A percentile compares a stretch with the other conserved stretches of the same genome.
Evolutionary conservation across 768 basidiomycete genomes (phyloP).

Genomic region (Calvatia gigantea): DNA sequence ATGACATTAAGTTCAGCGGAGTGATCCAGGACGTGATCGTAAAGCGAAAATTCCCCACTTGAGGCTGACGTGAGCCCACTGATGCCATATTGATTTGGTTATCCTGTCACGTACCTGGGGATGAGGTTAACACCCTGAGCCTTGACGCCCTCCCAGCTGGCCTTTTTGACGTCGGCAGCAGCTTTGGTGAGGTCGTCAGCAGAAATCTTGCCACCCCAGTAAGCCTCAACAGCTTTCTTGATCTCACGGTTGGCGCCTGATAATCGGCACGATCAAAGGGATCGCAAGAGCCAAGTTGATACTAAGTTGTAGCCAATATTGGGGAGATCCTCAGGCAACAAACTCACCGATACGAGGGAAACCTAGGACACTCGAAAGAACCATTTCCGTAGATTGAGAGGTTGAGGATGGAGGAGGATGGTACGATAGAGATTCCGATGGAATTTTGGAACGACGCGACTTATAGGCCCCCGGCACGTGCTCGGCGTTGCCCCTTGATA

Average conservation of each 20-base stretch:
- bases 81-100: slow-evolving; percentile 16
- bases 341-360: slow-evolving; percentile 85
- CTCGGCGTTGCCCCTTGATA: slow-evolving; percentile 18
- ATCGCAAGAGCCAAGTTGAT: background rate
- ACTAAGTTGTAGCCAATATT: background rate
- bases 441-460: slow-evolving; percentile 22
- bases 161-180: slow-evolving; percentile 84
- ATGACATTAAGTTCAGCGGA: slow-evolving; percentile 95
- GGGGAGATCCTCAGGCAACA: background rate
- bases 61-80: slow-evolving; percentile 15
- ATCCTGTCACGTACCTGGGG: slow-evolving; percentile 69
- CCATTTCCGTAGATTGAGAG: slow-evolving; percentile 47
- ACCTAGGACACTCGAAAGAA: slow-evolving; percentile 81
- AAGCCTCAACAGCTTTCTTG: slow-evolving; percentile 97
- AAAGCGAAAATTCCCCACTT: slow-evolving; percentile 97
- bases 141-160: slow-evolving; percentile 86
- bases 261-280: slow-evolving; percentile 9
- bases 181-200: slow-evolving; percentile 85
- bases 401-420: slow-evolving; percentile 23
- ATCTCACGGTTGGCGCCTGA: slow-evolving; percentile 91
- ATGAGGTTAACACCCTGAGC: slow-evolving; percentile 82
- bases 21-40: slow-evolving; percentile 98
- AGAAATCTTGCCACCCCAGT: slow-evolving; percentile 92
- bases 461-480: slow-evolving; percentile 36
- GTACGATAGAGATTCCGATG: slow-evolving; percentile 15